Evolutionary conservation across 2,329 filamentous ascomycete genomes (phyloP).

Genomic region (Malbranchea zuffiana): DNA sequence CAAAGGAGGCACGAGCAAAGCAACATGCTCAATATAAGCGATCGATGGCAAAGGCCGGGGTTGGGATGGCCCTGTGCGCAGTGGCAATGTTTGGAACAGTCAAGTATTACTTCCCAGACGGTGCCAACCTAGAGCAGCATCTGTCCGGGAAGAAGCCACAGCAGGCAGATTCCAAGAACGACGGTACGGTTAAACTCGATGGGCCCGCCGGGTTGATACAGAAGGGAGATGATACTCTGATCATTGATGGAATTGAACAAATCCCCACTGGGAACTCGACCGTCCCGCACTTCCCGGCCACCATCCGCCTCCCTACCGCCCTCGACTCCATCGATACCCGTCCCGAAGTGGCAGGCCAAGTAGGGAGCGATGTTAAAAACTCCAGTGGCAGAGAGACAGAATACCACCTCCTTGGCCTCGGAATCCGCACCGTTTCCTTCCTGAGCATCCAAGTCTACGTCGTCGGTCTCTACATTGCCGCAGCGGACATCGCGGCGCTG

Average conservation of each 20-base stretch:
- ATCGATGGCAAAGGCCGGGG: slow-evolving; percentile 26
- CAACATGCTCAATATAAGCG: slow-evolving; percentile 21
- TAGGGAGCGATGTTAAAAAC: slow-evolving; percentile 30
- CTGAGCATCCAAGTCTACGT: slow-evolving; percentile 87
- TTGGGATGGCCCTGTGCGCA: slow-evolving; percentile 31
- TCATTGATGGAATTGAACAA: slow-evolving; percentile 56
- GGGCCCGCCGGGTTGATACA: slow-evolving; percentile 30
- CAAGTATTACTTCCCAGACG: slow-evolving; percentile 25
- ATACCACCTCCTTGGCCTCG: slow-evolving; percentile 80
- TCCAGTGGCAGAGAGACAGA: slow-evolving; percentile 45
- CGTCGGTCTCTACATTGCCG: slow-evolving; percentile 82
- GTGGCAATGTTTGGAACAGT: slow-evolving; percentile 34
- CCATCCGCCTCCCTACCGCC: slow-evolving; percentile 50
- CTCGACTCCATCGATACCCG: slow-evolving; percentile 23
- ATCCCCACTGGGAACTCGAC: slow-evolving; percentile 70
- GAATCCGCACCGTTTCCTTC: slow-evolving; percentile 82
- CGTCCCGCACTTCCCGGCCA: slow-evolving; percentile 69
- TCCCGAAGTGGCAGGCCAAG: slow-evolving; percentile 25
- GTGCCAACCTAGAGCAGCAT: slow-evolving; percentile 9
- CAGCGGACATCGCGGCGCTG: slow-evolving; percentile 66
- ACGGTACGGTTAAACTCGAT: slow-evolving; percentile 28
- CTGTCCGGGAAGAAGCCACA: slow-evolving; percentile 4
- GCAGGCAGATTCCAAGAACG: slow-evolving; percentile 4
- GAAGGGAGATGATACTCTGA: slow-evolving; percentile 24
- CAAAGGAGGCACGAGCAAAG: slow-evolving; percentile 17